Evolutionary conservation across 2,329 filamentous ascomycete species (phyloP).

Genomic region (Fusarium chaquense): DNA sequence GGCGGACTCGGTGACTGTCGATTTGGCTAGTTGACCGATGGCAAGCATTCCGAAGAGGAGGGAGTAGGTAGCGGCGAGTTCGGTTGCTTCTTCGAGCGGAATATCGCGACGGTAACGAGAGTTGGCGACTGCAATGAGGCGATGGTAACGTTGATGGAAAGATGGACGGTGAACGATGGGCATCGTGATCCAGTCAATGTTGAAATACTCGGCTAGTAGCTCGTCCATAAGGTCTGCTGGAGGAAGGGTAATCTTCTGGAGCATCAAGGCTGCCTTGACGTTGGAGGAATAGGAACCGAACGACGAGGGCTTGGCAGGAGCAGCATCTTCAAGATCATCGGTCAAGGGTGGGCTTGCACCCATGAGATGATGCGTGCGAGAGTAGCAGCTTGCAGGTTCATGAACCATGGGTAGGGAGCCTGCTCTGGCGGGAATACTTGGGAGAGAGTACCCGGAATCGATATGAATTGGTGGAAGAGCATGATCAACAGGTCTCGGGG

Average conservation of each 20-base stretch:
- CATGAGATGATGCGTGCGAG: constrained; percentile 37
- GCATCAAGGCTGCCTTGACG: constrained; percentile 45
- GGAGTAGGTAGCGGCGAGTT: constrained; percentile 44
- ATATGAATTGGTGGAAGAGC: constrained; percentile 41
- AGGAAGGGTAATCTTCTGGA: constrained; percentile 46
- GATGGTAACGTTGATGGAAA: constrained; percentile 45
- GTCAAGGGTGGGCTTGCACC: constrained; percentile 46
- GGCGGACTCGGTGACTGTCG: constrained; percentile 1
- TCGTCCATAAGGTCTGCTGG: constrained; percentile 47
- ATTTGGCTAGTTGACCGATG: constrained; percentile 42
- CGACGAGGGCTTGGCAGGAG: constrained; percentile 38
- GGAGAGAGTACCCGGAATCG: constrained; percentile 32
- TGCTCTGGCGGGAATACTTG: constrained; percentile 23
- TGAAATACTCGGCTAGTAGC: constrained; percentile 44
- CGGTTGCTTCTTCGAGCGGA: constrained; percentile 44
- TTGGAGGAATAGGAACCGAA: constrained; percentile 49
- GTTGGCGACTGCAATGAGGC: constrained; percentile 46
- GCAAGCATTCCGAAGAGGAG: constrained; percentile 46
- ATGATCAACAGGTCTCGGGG: constrained; percentile 32
- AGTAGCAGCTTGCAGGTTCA: constrained; percentile 38
- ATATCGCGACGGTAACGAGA: constrained; percentile 48
- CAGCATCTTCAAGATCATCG: constrained; percentile 45
- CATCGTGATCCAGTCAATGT: constrained; percentile 44
- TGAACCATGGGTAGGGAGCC: constrained; percentile 36
- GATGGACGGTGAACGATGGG: constrained; percentile 43